Percentiles rank a stretch among this genome's conserved stretches.
Conservation (phyloP, 352 stramenopile genomes). For the Globisporangium ultimum region DNA sequence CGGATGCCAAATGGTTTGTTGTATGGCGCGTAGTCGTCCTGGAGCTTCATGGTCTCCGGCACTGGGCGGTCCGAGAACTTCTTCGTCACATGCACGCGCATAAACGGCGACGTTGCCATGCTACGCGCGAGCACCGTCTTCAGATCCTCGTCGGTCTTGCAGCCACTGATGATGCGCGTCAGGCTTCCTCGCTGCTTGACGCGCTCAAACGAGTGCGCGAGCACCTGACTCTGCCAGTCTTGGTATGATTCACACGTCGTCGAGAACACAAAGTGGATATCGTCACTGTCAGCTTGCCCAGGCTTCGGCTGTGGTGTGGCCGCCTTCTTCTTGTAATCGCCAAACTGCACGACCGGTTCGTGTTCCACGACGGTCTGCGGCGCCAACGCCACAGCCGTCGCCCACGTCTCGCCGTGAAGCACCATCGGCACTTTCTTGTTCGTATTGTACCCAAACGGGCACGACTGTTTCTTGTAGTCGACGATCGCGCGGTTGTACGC, state of each 20-base stretch:
- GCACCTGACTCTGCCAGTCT: constrained; percentile 72
- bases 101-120: constrained; percentile 21
- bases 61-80: constrained; percentile 39
- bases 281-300: constrained; percentile 42
- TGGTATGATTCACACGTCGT: constrained; percentile 59
- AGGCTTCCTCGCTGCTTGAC: constrained; percentile 56
- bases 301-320: constrained; percentile 8
- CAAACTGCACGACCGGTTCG: constrained; percentile 35
- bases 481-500: constrained; percentile 71
- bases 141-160: constrained; percentile 32
- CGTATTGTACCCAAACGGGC: constrained; percentile 62
- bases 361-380: constrained; percentile 23
- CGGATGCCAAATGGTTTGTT: constrained; percentile 74
- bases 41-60: constrained; percentile 4
- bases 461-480: constrained; percentile 48
- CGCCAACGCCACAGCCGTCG: constrained; percentile 46
- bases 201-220: constrained; percentile 59
- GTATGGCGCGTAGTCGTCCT: constrained; percentile 50
- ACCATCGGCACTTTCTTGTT: constrained; percentile 71
- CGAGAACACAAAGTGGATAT: constrained; percentile 77
- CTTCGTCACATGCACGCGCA: constrained; percentile 58
- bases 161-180: constrained; percentile 71
- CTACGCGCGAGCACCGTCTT: constrained; percentile 34
- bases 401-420: constrained; percentile 31
- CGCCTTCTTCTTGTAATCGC: constrained; percentile 44